Evolutionary conservation across 129 eudicot species (phyloP).

Genomic region (Lactuca sativa): DNA sequence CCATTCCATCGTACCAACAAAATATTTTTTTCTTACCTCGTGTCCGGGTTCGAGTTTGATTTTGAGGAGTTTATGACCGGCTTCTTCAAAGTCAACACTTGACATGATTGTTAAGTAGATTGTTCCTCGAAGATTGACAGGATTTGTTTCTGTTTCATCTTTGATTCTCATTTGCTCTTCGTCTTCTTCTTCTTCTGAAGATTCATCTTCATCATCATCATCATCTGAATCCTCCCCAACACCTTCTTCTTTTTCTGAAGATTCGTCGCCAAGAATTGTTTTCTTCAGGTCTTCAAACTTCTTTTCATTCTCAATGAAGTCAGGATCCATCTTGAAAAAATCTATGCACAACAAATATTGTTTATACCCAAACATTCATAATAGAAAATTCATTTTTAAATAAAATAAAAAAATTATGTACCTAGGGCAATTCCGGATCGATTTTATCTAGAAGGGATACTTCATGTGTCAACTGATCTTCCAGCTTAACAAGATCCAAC

Average conservation of each 20-base stretch:
- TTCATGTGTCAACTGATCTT: slow-evolving; percentile 92
- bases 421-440: slow-evolving; percentile 78
- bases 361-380: not conserved
- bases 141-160: slow-evolving; percentile 91
- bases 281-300: slow-evolving; percentile 84
- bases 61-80: slow-evolving; percentile 90
- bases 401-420: slow-evolving; percentile 9
- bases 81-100: slow-evolving; percentile 98
- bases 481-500: slow-evolving; percentile 86
- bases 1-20: no score
- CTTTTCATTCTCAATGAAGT: slow-evolving; percentile 73
- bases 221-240: slow-evolving; percentile 62
- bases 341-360: slow-evolving; percentile 37
- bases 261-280: slow-evolving; percentile 87
- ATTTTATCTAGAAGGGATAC: slow-evolving; percentile 74
- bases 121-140: slow-evolving; percentile 81
- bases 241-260: slow-evolving; percentile 61
- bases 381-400: not conserved
- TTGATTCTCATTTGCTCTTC: slow-evolving; percentile 83
- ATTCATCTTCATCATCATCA: slow-evolving; percentile 72
- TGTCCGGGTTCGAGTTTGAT: slow-evolving; percentile 95
- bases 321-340: slow-evolving; percentile 78
- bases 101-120: slow-evolving; percentile 95
- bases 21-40: slow-evolving; percentile 49
- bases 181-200: slow-evolving; percentile 78